Evolutionary conservation across 352 stramenopile genomes (phyloP).

Genomic region (Halophytophthora polymorphica): DNA sequence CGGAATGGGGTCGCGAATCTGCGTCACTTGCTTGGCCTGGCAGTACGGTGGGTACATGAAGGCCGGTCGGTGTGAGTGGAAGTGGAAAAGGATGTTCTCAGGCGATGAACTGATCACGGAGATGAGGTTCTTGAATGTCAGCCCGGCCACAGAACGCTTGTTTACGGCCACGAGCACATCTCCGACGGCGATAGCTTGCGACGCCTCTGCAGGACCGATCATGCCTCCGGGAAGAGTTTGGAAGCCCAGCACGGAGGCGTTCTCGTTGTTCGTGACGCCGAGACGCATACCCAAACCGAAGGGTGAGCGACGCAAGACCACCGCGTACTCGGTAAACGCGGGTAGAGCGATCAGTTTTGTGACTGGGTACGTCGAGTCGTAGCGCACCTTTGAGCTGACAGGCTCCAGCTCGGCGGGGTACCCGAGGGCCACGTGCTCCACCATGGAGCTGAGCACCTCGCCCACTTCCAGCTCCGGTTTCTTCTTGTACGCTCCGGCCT

Average conservation of each 20-base stretch:
- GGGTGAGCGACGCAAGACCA: constrained; percentile 56
- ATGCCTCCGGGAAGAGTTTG: constrained; percentile 67
- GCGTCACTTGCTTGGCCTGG: constrained; percentile 53
- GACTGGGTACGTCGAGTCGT: constrained; percentile 53
- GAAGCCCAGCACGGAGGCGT: constrained; percentile 77
- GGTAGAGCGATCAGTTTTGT: constrained; percentile 41
- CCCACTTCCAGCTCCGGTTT: constrained; percentile 68
- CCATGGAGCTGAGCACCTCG: constrained; percentile 68
- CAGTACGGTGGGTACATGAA: constrained; percentile 69
- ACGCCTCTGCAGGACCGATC: constrained; percentile 72
- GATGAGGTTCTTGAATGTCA: constrained; percentile 77
- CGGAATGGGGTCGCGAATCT: constrained; percentile 36
- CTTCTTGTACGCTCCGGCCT: constrained; percentile 37
- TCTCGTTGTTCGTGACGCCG: constrained; percentile 57
- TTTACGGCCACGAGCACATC: constrained; percentile 84
- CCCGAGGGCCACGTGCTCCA: constrained; percentile 81
- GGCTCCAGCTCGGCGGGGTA: constrained; percentile 55
- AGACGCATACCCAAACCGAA: constrained; percentile 84
- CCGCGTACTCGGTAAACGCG: constrained; percentile 75
- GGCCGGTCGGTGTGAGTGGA: constrained; percentile 67
- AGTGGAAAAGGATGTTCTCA: constrained; percentile 75
- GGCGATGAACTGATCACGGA: constrained; percentile 62
- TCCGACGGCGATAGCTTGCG: constrained; percentile 62
- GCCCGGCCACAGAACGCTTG: constrained; percentile 46
- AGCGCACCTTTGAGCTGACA: constrained; percentile 35